phyloP scores from a whole-genome alignment of 805 yeast genomes.

The Myxozyma lipomycoides region DNA sequence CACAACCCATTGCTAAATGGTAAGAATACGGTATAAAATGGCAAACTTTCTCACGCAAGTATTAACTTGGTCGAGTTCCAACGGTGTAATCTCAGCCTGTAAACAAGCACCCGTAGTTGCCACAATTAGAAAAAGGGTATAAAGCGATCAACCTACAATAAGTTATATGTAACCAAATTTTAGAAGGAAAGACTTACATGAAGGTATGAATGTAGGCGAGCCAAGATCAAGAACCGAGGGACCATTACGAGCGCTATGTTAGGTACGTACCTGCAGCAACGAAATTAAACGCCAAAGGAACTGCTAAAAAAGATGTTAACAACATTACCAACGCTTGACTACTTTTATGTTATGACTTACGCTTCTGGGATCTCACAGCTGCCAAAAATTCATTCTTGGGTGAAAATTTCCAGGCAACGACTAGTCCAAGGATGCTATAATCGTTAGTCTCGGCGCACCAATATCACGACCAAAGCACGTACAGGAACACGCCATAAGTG shows the following conservation, averaged over 20 bases:
- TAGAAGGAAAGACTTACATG: too few relatives aligned
- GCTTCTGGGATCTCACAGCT: constrained; percentile 75
- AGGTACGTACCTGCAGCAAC: constrained; percentile 76
- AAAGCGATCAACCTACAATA: background rate
- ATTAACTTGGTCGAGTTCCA: constrained; percentile 76
- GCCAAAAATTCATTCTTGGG: constrained; percentile 58
- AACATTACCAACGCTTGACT: background rate
- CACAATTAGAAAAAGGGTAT: constrained; percentile 1
- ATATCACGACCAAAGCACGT: background rate
- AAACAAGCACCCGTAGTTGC: constrained; percentile 48
- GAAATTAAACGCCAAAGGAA: constrained; percentile 82
- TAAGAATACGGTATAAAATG: constrained; percentile 1
- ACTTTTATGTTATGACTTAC: constrained; percentile 32
- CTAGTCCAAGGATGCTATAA: constrained; percentile 45
- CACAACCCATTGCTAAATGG: constrained; percentile 76
- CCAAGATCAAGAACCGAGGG: too few relatives aligned
- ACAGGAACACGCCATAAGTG: constrained; percentile 53
- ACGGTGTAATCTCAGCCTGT: constrained; percentile 76
- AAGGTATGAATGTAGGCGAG: too few relatives aligned
- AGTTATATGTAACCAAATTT: too few relatives aligned
- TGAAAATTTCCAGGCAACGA: constrained; percentile 52
- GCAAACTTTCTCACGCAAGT: constrained; percentile 69
- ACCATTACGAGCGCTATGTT: background rate
- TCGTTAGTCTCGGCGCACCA: background rate
- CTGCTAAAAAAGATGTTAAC: constrained; percentile 27